A percentile compares a stretch with the other conserved stretches of the same genome.
Evolutionary conservation across 768 basidiomycete species (phyloP).

Genomic region (Auricularia sp.): DNA sequence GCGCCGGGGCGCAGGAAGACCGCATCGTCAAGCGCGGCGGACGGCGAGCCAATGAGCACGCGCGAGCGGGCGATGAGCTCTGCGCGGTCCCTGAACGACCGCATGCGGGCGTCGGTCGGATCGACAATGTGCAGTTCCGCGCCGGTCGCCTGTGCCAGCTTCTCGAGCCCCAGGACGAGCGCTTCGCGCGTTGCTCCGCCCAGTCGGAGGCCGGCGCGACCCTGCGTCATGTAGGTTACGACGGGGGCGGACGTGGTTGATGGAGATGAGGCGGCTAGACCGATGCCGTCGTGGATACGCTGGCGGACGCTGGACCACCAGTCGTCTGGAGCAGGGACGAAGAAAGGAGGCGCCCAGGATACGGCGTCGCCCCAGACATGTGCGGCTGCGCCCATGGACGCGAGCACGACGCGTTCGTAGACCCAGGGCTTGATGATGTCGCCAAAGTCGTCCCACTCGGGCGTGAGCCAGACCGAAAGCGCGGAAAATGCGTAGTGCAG

Average conservation of each 20-base stretch:
- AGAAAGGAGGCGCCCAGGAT: constrained; percentile 37
- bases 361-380: constrained; percentile 7
- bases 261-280: constrained; percentile 7
- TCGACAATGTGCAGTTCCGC: constrained; percentile 45
- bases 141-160: constrained; percentile 39
- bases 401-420: constrained; percentile 65
- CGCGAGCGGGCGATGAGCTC: constrained; percentile 15
- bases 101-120: background rate
- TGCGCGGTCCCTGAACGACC: background rate
- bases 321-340: constrained; percentile 31
- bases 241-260: constrained; percentile 28
- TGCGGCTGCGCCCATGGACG: constrained; percentile 7
- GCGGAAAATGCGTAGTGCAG: constrained; percentile 65
- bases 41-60: constrained; percentile 53
- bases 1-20: constrained; percentile 54
- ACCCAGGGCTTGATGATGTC: constrained; percentile 60
- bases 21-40: constrained; percentile 53
- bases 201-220: constrained; percentile 42
- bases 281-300: constrained; percentile 27
- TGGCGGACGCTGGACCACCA: constrained; percentile 55
- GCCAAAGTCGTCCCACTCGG: constrained; percentile 72
- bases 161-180: constrained; percentile 46
- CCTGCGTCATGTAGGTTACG: constrained; percentile 62
- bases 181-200: constrained; percentile 44
- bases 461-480: constrained; percentile 51